Percentiles rank a stretch among this genome's conserved stretches.
Evolutionary conservation across 306 rosid species (phyloP).

Genomic region (Ceratonia siliqua): DNA sequence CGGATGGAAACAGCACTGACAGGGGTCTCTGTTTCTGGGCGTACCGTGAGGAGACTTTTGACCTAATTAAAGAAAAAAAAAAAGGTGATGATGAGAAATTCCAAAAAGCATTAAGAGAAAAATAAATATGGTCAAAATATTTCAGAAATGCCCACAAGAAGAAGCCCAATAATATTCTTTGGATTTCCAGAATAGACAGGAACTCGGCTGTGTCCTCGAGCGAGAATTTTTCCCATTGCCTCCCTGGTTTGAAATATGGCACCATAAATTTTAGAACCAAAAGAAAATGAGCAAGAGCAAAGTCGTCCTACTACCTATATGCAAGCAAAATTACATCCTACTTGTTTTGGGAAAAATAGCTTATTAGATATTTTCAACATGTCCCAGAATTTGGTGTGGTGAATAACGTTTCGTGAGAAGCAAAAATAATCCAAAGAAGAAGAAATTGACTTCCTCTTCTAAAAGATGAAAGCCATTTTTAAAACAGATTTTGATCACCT

Average conservation of each 20-base stretch:
- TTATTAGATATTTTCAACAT: constrained; percentile 12
- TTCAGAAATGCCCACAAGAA: constrained; percentile 66
- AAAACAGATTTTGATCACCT: not conserved
- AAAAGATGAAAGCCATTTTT: not conserved
- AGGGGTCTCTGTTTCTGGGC: constrained; percentile 98
- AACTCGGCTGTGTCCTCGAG: constrained; percentile 97
- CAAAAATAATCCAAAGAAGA: constrained; percentile 2
- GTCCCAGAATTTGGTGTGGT: constrained; percentile 19
- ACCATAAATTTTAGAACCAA: not conserved
- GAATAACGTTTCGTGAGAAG: constrained; percentile 29
- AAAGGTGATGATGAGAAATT: constrained; percentile 16
- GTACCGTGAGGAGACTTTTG: constrained; percentile 92
- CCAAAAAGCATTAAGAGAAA: not conserved
- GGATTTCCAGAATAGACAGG: constrained; percentile 95
- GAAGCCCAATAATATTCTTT: constrained; percentile 87
- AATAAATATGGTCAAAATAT: constrained; percentile 11
- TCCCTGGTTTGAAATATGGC: constrained; percentile 69
- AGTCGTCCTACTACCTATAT: too few relatives aligned
- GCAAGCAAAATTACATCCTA: too few relatives aligned
- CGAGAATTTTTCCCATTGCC: constrained; percentile 97
- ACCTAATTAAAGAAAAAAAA: constrained; percentile 52
- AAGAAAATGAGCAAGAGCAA: not conserved
- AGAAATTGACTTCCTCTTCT: constrained; percentile 1
- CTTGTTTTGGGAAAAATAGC: constrained; percentile 14
- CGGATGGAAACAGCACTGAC: constrained; percentile 92